Base-by-base conservation (phyloP, 2,329 filamentous ascomycete genomes). In the Colletotrichum trifolii region DNA sequence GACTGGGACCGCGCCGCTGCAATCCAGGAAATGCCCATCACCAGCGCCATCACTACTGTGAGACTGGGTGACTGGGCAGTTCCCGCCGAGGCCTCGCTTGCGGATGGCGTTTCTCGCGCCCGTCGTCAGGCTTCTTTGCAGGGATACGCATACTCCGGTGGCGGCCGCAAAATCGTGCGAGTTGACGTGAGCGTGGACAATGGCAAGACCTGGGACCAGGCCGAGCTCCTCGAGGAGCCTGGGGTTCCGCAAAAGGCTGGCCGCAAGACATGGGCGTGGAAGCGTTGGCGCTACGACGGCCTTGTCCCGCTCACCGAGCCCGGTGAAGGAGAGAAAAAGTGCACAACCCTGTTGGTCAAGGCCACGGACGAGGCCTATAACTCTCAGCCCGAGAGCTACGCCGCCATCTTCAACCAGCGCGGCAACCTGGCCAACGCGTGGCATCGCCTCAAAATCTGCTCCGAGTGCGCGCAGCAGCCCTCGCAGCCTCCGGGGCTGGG, bases 81-180 rank as follows among this genome's bases (percentile, higher is more conserved):
- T 12, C 13, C 12, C 13, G 10, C 50, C 38, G 15, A 52, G 9
- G 36, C 52, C 10, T 4, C 34, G 17, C 9, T 40, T 10, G 43
- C 43, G 10, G 43, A 9, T 17, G 7, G 13, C 43, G 10, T 9
- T 15, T 8, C 42, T 15, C 13, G 13, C 39, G n/a, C 39, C 39
- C 42, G 43, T 12, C 63, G 68, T 17, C 42, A 67, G 15, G 73
- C 83, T 15, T 76, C 78, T 1, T 72, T 90, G 5, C 80, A 83
- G 54, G 89, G 89, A 1, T 92, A 90, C 72, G 89, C 89, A 2
- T 90, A 89, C 71, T 89, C 87, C 0, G 89, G 89, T 35, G 89
- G 89, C 48, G 89, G 89, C 2, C 83, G 87, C 38, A 82, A 82
- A 72, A 88, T 91, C 67, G 82, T 89, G 49, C 85, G 89, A n/a